Percentiles rank a stretch among this genome's conserved stretches.
phyloP scores from a whole-genome alignment of 2,329 filamentous ascomycete species.

The Fusarium secorum region DNA sequence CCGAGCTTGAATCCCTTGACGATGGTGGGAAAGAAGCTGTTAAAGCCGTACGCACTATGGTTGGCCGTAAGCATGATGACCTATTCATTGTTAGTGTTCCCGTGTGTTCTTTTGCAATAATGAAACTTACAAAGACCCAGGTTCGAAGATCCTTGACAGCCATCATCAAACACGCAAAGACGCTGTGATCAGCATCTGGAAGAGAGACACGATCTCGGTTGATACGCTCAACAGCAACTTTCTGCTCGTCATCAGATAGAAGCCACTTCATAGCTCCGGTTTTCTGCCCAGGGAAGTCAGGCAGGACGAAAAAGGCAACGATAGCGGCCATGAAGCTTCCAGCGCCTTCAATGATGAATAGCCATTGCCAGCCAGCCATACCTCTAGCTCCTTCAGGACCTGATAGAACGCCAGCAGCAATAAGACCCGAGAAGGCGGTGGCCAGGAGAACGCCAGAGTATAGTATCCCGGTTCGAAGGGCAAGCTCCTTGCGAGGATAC shows the following conservation, averaged over 20 bases:
- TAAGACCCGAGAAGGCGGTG: constrained; percentile 35
- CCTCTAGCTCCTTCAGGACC: constrained; percentile 37
- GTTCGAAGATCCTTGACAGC: constrained; percentile 35
- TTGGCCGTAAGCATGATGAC: constrained; percentile 2
- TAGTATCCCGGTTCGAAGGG: constrained; percentile 36
- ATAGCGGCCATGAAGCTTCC: constrained; percentile 31
- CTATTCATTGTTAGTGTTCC: not conserved
- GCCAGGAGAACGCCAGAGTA: constrained; percentile 39
- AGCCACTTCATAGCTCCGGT: constrained; percentile 38
- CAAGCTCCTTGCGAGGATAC: constrained; percentile 41
- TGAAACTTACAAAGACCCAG: constrained; percentile 30
- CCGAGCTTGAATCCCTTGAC: not conserved
- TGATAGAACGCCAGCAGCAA: constrained; percentile 37
- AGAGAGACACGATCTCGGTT: constrained; percentile 36
- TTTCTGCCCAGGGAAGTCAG: constrained; percentile 37
- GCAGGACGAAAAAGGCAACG: constrained; percentile 24
- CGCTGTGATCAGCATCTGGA: constrained; percentile 28
- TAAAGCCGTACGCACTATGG: constrained; percentile 7
- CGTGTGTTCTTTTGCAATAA: rapidly evolving
- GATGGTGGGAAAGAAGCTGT: constrained; percentile 12
- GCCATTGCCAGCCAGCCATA: constrained; percentile 52
- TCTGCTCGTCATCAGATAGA: constrained; percentile 37
- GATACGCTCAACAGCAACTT: constrained; percentile 36
- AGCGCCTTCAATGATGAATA: constrained; percentile 50
- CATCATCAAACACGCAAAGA: constrained; percentile 37